Evolutionary conservation across 371 early-diverging fungal genomes (phyloP).

Genomic region (Mortierella sp.): DNA sequence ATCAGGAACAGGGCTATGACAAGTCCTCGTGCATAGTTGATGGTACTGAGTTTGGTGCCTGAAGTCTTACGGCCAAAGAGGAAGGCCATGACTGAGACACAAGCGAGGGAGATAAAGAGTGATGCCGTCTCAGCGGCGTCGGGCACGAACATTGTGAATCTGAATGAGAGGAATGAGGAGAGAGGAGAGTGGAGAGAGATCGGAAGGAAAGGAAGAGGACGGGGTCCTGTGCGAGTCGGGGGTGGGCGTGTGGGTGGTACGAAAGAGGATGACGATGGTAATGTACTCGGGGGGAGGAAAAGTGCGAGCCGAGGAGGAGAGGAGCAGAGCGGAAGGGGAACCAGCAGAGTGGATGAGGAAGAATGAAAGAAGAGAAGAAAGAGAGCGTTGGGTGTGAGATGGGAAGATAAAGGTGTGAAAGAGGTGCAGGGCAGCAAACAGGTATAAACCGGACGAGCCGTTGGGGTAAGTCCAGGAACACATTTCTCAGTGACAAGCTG

Average conservation of each 20-base stretch:
- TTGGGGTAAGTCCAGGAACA: neutral
- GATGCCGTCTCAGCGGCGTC: slow-evolving; percentile 44
- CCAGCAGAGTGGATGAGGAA: too few relatives aligned
- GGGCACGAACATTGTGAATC: slow-evolving; percentile 25
- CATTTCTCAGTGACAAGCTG: neutral
- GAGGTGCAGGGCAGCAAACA: neutral
- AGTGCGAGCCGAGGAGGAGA: neutral
- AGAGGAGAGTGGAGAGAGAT: slow-evolving; percentile 3
- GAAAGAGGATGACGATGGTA: neutral
- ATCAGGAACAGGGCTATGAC: slow-evolving; percentile 57
- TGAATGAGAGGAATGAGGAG: neutral
- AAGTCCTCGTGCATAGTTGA: slow-evolving; percentile 63
- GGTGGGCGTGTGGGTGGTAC: neutral
- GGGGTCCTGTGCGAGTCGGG: neutral
- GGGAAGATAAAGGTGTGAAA: neutral
- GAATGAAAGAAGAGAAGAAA: neutral
- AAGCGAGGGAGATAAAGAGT: slow-evolving; percentile 55
- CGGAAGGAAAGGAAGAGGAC: neutral
- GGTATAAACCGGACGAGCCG: neutral
- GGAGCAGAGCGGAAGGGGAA: slow-evolving; percentile 1
- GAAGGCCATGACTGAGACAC: slow-evolving; percentile 63
- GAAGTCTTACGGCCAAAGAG: slow-evolving; percentile 69
- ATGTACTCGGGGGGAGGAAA: neutral
- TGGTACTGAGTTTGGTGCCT: slow-evolving; percentile 48
- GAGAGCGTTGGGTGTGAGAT: neutral